Evolutionary conservation across 169 alveolate species (phyloP), one percentile per base, ranked within the genome.

Genomic region (Cryptosporidium sp.): DNA sequence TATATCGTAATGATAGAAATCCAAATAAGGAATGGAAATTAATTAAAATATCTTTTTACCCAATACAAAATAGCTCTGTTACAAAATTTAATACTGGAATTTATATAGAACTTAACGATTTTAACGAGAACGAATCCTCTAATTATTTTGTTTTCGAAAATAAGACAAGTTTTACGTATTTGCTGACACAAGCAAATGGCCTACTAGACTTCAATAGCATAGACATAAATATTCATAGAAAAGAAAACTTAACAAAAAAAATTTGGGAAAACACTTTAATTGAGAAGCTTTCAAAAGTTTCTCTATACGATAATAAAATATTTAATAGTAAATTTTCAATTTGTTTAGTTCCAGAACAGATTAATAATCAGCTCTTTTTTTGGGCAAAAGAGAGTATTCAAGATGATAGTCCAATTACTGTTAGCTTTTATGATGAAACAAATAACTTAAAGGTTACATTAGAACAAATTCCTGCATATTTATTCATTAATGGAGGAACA

Each of bases 351-450:
- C 72, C 51, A 35, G 42, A 31, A 29, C 14, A n/a, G 31, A 65
- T n/a, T 6, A 18, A 26, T 21, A 70, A 26, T 16, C 52, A 70
- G 58, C 68, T 70, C 45, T 26, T 51, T 45, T 70, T 44, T 70
- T 70, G 85, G 85, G 85, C 68, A 10, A 70, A 70, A 44, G 85
- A 70, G 9, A 14, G 33, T n/a, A 9, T 39, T 56, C 67, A 56
- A 6, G 67, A 26, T 26, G 23, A 26, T 56, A n/a, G 67, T 56
- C 8, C 23, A 4, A 2, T 56, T 56, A 23, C 14, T 56, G 67
- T 23, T 23, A 48, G 56, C 16, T 56, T n/a, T 56, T 56, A 56
- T n/a, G 67, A 56, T 21, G 5, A 26, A 1, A 21, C 37, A 56
- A 56, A 56, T 56, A 21, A 56, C 37, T 21, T 5, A 0, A 10